These are phyloP conservation scores for Lenzites betulinus DNA, from an alignment of 768 basidiomycete genomes.

Conservation along the genomic window DNA sequence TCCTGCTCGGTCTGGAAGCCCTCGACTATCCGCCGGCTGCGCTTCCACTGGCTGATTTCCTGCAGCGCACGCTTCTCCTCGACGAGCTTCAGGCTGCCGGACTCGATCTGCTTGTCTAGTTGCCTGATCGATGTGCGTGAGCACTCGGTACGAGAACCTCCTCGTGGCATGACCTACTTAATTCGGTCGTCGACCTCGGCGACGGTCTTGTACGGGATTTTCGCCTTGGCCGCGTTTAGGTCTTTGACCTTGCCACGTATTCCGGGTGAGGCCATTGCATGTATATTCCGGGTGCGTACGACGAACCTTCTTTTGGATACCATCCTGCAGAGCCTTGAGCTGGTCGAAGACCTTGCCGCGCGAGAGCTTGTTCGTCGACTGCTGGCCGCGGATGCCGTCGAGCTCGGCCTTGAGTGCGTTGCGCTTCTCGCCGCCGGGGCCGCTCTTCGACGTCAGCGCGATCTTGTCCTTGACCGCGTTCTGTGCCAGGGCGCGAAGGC, in stretches of 20 bases:
- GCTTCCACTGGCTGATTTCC: slow-evolving; percentile 78
- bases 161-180: slow-evolving; percentile 51
- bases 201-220: slow-evolving; percentile 76
- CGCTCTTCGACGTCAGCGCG: slow-evolving; percentile 56
- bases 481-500: slow-evolving; percentile 42
- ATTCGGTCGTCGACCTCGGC: slow-evolving; percentile 88
- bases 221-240: slow-evolving; percentile 77
- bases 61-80: slow-evolving; percentile 95
- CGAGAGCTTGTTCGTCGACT: slow-evolving; percentile 73
- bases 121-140: slow-evolving; percentile 45
- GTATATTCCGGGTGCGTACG: not conserved
- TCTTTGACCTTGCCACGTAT: slow-evolving; percentile 70
- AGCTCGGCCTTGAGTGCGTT: slow-evolving; percentile 77
- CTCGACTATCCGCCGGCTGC: slow-evolving; percentile 76
- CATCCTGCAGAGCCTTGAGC: slow-evolving; percentile 76
- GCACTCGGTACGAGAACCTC: slow-evolving; percentile 8
- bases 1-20: slow-evolving; percentile 78
- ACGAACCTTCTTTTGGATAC: slow-evolving; percentile 78
- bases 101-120: slow-evolving; percentile 89
- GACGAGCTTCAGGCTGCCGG: slow-evolving; percentile 86
- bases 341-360: slow-evolving; percentile 76
- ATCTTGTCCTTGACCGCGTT: slow-evolving; percentile 76
- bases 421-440: slow-evolving; percentile 70
- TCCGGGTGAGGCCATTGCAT: not conserved
- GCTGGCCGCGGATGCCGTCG: slow-evolving; percentile 74